Conservation (phyloP, 2,329 filamentous ascomycete species). For the Pseudogymnoascus sp. region DNA sequence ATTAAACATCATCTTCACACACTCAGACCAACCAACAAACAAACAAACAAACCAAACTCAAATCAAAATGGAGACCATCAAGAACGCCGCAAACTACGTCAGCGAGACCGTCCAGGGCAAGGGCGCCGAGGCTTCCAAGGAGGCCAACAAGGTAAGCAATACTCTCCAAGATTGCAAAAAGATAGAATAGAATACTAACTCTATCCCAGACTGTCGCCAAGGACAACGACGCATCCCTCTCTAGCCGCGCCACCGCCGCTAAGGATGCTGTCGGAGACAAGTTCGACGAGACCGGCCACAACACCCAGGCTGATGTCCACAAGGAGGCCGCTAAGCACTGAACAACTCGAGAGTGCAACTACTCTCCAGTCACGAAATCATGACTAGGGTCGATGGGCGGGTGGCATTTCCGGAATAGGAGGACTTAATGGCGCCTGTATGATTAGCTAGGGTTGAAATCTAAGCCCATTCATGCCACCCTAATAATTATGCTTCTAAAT, state of each 20-base stretch:
- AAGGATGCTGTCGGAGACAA: slow-evolving; percentile 44
- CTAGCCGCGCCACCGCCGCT: slow-evolving; percentile 41
- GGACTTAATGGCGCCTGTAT: not conserved
- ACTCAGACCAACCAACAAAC: slow-evolving; percentile 16
- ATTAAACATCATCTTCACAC: slow-evolving; percentile 16
- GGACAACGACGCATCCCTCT: slow-evolving; percentile 35
- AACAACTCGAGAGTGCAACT: slow-evolving; percentile 7
- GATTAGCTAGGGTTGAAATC: slow-evolving; percentile 5
- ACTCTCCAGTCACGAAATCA: slow-evolving; percentile 2
- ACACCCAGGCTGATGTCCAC: slow-evolving; percentile 39
- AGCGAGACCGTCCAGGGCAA: slow-evolving; percentile 43
- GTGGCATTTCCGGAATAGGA: not conserved
- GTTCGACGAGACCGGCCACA: slow-evolving; percentile 42
- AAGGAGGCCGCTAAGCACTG: slow-evolving; percentile 29
- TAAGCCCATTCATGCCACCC: not conserved
- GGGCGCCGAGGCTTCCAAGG: slow-evolving; percentile 42
- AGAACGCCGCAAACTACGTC: slow-evolving; percentile 48
- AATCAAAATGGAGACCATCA: slow-evolving; percentile 29
- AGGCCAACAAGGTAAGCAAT: slow-evolving; percentile 45
- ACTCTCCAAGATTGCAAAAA: not conserved
- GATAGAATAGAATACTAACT: slow-evolving; percentile 7
- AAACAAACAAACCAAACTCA: slow-evolving; percentile 7
- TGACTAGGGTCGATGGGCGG: slow-evolving; percentile 5
- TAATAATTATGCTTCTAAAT: not conserved
- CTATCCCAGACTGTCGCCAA: slow-evolving; percentile 37